A percentile compares a stretch with the other conserved stretches of the same genome.
phyloP scores from a whole-genome alignment of 768 basidiomycete species.

The Boletellus ananiceps region DNA sequence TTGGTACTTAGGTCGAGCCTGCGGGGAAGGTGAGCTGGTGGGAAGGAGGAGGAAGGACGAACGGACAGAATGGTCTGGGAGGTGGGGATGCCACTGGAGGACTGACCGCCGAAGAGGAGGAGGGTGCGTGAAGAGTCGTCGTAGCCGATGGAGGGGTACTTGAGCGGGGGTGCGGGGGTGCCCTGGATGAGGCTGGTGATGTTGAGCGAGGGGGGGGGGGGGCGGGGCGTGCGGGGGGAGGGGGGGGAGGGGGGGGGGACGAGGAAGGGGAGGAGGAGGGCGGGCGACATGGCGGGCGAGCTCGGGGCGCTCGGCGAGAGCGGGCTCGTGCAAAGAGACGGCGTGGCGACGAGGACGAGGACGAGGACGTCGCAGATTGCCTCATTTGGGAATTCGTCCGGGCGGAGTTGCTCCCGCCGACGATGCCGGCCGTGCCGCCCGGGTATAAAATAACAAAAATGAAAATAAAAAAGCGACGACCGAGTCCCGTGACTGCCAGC shows the following conservation, averaged over 20 bases:
- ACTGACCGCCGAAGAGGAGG: constrained; percentile 74
- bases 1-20: constrained; percentile 63
- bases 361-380: constrained; percentile 14
- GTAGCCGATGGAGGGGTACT: constrained; percentile 66
- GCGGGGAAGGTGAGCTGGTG: constrained; percentile 4
- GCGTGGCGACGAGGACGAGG: background rate
- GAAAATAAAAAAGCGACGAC: too few species aligned
- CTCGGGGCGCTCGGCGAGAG: constrained; percentile 27
- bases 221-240: constrained; percentile 45
- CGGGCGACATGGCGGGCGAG: constrained; percentile 1
- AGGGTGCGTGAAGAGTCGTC: constrained; percentile 47
- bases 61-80: constrained; percentile 66
- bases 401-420: constrained; percentile 12
- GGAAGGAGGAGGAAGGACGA: background rate
- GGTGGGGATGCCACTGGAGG: constrained; percentile 56
- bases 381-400: constrained; percentile 5
- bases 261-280: constrained; percentile 13
- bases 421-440: background rate
- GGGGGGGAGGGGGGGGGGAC: constrained; percentile 35
- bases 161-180: constrained; percentile 54
- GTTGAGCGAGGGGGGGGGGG: constrained; percentile 61
- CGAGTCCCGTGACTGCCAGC: background rate
- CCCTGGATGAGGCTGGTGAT: constrained; percentile 54
- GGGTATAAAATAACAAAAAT: background rate
- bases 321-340: constrained; percentile 17